Base-by-base conservation (phyloP, 306 rosid genomes). In the Fragaria vesca region DNA sequence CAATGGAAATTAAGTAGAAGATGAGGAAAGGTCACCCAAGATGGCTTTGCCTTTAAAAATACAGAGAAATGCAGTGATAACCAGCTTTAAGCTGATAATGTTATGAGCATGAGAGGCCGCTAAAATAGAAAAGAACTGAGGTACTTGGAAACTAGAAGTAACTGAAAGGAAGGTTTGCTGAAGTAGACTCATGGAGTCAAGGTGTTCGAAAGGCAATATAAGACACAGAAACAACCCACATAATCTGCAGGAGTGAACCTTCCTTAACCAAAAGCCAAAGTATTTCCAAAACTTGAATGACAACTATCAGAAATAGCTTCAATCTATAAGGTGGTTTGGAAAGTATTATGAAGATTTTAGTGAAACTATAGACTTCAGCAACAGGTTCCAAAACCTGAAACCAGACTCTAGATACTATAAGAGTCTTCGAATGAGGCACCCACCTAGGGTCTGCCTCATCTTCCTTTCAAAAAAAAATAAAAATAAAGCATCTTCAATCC, bases 101-200 rank as follows among this genome's bases (percentile, higher is more conserved):
- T 55, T 47, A n/a, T 16, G 26, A 73, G 26, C n/a, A 17, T n/a
- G 18, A 26, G 36, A 73, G 62, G 70, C 47, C 8, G 30, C 18
- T 42, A 60, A 61, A 20, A 43, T 20, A 62, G 26, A 52, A 6
- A 12, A 12, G 60, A 45, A n/a, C 42, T 36, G 47, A 67, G 50
- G 51, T 21, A 51, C 9, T 12, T 48, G 28, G 72, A 54, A 69
- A 79, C 71, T 21, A 28, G 62, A 42, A 77, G 75, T 8, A 81
- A 68, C 30, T 15, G 58, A 46, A 78, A 26, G 32, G 62, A 57
- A 58, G 57, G 82, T 50, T 32, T 51, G 66, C 51, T 67, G 51
- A 43, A 71, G 68, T 67, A 38, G 46, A 77, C 38, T 32, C 50
- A 36, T 34, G 73, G 42, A 38, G 42, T 38, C 7, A 38, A 38